These are phyloP conservation scores for Populus trichocarpa DNA, from an alignment of 441 rosid species.

Conservation along the genomic window DNA sequence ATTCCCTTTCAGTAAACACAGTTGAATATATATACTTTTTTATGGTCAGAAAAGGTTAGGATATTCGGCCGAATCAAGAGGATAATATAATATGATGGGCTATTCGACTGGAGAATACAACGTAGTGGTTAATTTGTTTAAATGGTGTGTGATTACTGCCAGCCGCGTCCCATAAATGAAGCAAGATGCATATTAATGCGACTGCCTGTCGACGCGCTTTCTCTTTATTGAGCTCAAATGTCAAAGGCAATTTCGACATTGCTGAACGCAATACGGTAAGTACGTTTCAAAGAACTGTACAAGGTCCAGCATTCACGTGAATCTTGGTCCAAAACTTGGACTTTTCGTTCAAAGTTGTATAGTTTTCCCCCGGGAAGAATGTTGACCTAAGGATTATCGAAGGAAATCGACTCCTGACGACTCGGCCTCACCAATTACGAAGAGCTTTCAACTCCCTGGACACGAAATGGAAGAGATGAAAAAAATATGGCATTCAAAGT, in stretches of 20 bases:
- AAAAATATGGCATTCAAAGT: neutral
- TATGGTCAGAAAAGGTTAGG: no score
- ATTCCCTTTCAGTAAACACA: no score
- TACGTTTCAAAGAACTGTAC: neutral
- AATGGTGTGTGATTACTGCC: neutral
- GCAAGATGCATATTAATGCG: constrained; percentile 14
- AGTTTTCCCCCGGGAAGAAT: neutral
- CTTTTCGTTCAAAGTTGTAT: neutral
- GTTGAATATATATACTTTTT: no score
- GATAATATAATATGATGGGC: no score
- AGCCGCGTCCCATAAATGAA: constrained; percentile 13
- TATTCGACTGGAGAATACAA: neutral
- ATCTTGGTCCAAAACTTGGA: neutral
- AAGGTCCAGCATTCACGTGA: neutral
- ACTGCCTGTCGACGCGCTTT: constrained; percentile 50
- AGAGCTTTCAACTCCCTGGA: neutral
- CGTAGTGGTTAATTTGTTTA: no score
- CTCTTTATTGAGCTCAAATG: neutral
- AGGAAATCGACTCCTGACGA: neutral
- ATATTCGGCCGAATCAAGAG: no score
- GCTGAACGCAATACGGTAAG: neutral
- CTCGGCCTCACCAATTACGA: neutral
- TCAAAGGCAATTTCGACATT: neutral
- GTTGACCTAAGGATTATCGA: neutral
- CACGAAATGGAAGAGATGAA: neutral